Conservation (phyloP, 768 basidiomycete genomes). For the Coprinopsis marcescibilis region DNA sequence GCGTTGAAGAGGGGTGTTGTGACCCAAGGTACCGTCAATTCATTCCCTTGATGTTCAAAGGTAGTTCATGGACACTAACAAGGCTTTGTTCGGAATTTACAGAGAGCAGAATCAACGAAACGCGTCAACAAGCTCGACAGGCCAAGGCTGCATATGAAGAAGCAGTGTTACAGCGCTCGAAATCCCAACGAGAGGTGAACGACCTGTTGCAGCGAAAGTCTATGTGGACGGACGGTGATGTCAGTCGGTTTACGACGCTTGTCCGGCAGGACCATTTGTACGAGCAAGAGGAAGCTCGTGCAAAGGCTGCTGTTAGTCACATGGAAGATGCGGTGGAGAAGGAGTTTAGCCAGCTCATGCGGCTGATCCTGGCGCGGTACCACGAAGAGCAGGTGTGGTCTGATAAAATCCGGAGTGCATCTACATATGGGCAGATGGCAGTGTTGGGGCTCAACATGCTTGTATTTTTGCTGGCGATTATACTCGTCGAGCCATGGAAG, state of each 20-base stretch:
- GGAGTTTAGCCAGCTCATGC: constrained; percentile 85
- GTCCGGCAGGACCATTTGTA: constrained; percentile 86
- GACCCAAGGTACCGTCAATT: constrained; percentile 59
- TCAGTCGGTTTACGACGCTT: constrained; percentile 80
- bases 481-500: constrained; percentile 96
- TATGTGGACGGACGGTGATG: constrained; percentile 86
- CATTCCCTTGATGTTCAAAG: not conserved
- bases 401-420: constrained; percentile 94
- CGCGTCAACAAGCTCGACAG: constrained; percentile 59
- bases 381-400: constrained; percentile 99
- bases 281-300: constrained; percentile 70
- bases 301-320: constrained; percentile 61
- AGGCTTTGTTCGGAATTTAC: too few relatives aligned
- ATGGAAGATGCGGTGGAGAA: constrained; percentile 79
- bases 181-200: constrained; percentile 93
- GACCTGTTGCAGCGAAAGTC: constrained; percentile 92
- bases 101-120: constrained; percentile 71
- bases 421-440: constrained; percentile 87
- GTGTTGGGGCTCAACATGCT: constrained; percentile 84
- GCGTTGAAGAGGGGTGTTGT: constrained; percentile 71
- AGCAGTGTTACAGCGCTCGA: constrained; percentile 74
- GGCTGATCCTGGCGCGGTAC: constrained; percentile 82
- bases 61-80: too few relatives aligned
- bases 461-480: constrained; percentile 86
- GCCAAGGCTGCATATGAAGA: constrained; percentile 75